Evolutionary conservation across 1,139 yeast species (phyloP), one percentile per base, ranked within the genome.

Genomic region (Saccharomyces pastorianus): DNA sequence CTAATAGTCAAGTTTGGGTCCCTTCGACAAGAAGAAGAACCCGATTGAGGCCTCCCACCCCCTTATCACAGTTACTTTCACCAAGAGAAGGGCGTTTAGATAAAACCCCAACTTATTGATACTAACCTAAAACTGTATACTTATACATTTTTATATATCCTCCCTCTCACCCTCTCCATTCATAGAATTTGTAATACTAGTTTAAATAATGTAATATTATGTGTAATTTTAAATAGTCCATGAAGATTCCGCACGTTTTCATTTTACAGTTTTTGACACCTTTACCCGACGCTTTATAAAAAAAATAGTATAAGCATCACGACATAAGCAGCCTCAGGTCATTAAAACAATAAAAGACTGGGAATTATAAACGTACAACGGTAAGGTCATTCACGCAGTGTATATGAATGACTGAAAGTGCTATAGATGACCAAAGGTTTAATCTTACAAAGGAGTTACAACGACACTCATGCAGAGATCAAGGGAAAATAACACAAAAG

Each of bases 41-140:
- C n/a, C 53, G 55, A 32, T 50, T 61, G 8, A 51, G 51, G 49
- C 58, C 54, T 25, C 66, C 67, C 4, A 64, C 66, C 17, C 66
- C 66, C n/a, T 48, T 61, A 14, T 55, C 65, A 8, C 47, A 50
- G 25, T 51, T 59, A 23, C 46, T 57, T 27, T 50, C 59, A 38
- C 52, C 56, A 41, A 48, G 50, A 11, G 46, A 28, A 5, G 14
- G 29, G 2, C 49, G 41, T 14, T 47, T 26, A 11, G 7, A 29
- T 4, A 17, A 14, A n/a, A 47, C 23, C 5, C 25, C 25, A 2
- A 17, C 41, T 2, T 20, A 17, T 3, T 6, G 17, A 5, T 29
- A 14, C 6, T 17, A 11, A 20, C 11, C 7, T 6, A 13, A 2
- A 38, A 38, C 6, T n/a, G 14, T 29, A 29, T 32, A n/a, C 8